Base-by-base conservation (phyloP, 1,284 basidiomycete species). In the Moniliophthora roreri region DNA sequence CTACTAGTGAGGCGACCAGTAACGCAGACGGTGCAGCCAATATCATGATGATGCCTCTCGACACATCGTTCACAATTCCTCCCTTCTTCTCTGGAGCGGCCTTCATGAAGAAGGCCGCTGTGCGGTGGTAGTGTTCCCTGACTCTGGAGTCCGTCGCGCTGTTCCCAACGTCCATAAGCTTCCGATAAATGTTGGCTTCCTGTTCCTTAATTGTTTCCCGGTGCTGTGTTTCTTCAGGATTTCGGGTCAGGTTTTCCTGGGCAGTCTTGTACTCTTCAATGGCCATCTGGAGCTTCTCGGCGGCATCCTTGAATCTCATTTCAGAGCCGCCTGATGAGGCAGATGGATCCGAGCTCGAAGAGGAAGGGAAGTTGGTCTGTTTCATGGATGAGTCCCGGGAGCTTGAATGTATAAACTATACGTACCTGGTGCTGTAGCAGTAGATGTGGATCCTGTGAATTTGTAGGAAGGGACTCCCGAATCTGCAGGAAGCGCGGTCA, bases 191-290 rank as follows among this genome's bases (percentile, higher is more conserved):
- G 8, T 16, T 28, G n/a, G 24, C 44, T 46, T 46, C 44, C 23
- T 46, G 44, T 32, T 32, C 24, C 15, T 32, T 46, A 13, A 46
- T 16, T 4, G 18, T 32, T 18, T 46, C 11, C 18, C 24, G 24
- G 3, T 10, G 9, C 7, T 26, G 23, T 15, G 16, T 21, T 15
- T 21, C 26, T 7, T 20, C 21, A n/a, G n/a, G 24, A n/a, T 23
- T 11, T n/a, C 44, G 24, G 15, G n/a, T 15, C 11, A 46, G 18
- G 4, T 32, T n/a, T 8, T 46, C 7, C n/a, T 32, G 44, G 11
- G 24, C 44, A 18, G 44, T 24, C 15, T 32, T 26, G 24, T 46
- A 46, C 26, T 46, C 44, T 32, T 46, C 44, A 11, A 46, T 46
- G 2, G 44, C 44, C 28, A 8, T n/a, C 24, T 46, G 44, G 28